phyloP scores from a whole-genome alignment of 306 rosid species.

The Cyamopsis tetragonoloba region DNA sequence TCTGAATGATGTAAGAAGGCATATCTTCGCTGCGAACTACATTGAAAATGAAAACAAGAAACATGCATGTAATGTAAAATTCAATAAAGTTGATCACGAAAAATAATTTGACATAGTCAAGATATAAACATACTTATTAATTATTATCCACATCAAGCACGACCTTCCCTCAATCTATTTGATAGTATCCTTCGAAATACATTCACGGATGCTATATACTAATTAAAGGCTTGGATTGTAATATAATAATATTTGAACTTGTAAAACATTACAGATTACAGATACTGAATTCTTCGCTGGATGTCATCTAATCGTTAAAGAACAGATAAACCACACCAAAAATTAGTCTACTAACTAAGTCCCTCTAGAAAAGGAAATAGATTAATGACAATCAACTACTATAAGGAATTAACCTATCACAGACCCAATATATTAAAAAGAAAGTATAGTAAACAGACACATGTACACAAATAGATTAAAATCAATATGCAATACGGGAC shows the following conservation, averaged over 20 bases:
- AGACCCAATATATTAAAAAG: neutral
- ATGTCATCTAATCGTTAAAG: neutral
- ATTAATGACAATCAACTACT: neutral
- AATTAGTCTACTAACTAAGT: neutral
- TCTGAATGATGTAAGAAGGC: slow-evolving; percentile 86
- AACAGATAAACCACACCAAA: neutral
- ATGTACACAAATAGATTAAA: neutral
- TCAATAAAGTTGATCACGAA: neutral
- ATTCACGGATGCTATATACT: neutral
- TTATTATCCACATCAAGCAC: neutral
- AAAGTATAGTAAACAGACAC: neutral
- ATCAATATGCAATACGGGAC: neutral
- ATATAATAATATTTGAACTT: neutral
- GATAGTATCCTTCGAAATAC: neutral
- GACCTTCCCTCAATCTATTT: neutral
- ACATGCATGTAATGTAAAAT: no score
- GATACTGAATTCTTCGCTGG: neutral
- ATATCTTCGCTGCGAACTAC: slow-evolving; percentile 85
- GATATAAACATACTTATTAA: neutral
- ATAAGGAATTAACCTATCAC: neutral
- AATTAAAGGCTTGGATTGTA: neutral
- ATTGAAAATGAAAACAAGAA: slow-evolving; percentile 29
- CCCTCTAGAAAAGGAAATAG: neutral
- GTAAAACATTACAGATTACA: neutral
- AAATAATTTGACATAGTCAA: neutral